These are phyloP conservation scores for Ceratobasidium sp. DNA, from an alignment of 1,284 basidiomycete genomes.

Conservation along the genomic window DNA sequence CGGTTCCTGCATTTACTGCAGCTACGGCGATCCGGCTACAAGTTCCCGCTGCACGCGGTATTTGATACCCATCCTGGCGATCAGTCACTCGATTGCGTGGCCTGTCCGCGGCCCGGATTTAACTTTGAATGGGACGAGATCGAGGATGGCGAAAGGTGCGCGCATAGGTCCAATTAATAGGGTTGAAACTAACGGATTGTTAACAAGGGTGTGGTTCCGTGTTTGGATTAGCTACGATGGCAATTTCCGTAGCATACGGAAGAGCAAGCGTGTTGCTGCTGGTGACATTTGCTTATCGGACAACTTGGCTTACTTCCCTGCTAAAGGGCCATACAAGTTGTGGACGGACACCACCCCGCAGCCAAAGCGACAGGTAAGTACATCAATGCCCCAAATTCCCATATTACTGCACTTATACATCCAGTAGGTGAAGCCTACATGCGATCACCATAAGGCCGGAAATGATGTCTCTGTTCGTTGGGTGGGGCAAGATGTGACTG, in stretches of 20 bases:
- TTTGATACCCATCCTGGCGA: neutral
- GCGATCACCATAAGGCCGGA: conserved; percentile 21
- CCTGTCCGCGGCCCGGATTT: conserved; percentile 17
- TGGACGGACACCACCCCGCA: neutral
- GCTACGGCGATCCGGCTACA: neutral
- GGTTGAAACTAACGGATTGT: neutral
- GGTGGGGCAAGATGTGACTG: conserved; percentile 13
- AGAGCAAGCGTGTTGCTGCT: neutral
- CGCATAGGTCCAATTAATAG: neutral
- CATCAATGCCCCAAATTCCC: neutral
- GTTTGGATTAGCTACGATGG: conserved; percentile 18
- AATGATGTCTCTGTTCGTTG: neutral
- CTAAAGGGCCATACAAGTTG: neutral
- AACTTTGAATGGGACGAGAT: conserved; percentile 19
- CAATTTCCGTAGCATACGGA: neutral
- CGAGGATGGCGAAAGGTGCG: neutral
- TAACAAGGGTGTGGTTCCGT: conserved; percentile 1
- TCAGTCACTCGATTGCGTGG: conserved; percentile 20
- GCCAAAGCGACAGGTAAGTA: conserved; percentile 4
- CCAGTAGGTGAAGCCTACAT: neutral
- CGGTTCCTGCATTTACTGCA: conserved; percentile 1
- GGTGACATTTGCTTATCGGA: conserved; percentile 11
- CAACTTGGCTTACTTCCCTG: neutral
- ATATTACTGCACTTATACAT: neutral
- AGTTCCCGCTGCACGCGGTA: neutral